These are phyloP conservation scores for Kodamaea sp. DNA, from an alignment of 1,139 yeast species.

Conservation along the genomic window DNA sequence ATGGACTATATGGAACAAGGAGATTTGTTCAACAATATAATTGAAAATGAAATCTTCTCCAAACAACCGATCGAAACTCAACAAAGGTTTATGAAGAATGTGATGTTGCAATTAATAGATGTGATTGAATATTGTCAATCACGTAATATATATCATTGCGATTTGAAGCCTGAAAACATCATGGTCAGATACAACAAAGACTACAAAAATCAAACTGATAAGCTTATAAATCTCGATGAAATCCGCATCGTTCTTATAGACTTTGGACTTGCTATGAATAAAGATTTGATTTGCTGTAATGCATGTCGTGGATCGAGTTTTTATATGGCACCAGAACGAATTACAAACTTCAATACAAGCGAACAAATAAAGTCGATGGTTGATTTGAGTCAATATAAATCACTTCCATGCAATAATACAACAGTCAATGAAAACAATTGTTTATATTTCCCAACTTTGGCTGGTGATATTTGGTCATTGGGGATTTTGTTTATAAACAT, in stretches of 20 bases:
- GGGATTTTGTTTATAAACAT: slow-evolving; percentile 79
- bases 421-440: slow-evolving; percentile 21
- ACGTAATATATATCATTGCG: slow-evolving; percentile 76
- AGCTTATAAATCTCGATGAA: slow-evolving; percentile 49
- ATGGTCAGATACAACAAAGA: slow-evolving; percentile 44
- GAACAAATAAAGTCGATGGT: slow-evolving; percentile 25
- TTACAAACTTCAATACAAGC: slow-evolving; percentile 45
- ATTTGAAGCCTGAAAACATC: slow-evolving; percentile 86
- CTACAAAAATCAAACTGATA: slow-evolving; percentile 19
- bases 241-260: slow-evolving; percentile 67
- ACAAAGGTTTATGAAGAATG: slow-evolving; percentile 55
- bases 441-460: slow-evolving; percentile 56
- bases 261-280: slow-evolving; percentile 76
- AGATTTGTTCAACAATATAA: slow-evolving; percentile 77
- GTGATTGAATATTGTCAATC: slow-evolving; percentile 69
- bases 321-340: slow-evolving; percentile 91
- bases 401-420: slow-evolving; percentile 16
- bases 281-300: slow-evolving; percentile 58
- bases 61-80: slow-evolving; percentile 31
- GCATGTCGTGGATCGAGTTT: slow-evolving; percentile 84
- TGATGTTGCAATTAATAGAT: slow-evolving; percentile 71
- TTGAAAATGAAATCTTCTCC: slow-evolving; percentile 57
- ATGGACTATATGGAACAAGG: slow-evolving; percentile 85
- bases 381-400: slow-evolving; percentile 29
- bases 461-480: slow-evolving; percentile 87